Evolutionary conservation across 768 basidiomycete species (phyloP).

Genomic region (Auricularia heimuer): DNA sequence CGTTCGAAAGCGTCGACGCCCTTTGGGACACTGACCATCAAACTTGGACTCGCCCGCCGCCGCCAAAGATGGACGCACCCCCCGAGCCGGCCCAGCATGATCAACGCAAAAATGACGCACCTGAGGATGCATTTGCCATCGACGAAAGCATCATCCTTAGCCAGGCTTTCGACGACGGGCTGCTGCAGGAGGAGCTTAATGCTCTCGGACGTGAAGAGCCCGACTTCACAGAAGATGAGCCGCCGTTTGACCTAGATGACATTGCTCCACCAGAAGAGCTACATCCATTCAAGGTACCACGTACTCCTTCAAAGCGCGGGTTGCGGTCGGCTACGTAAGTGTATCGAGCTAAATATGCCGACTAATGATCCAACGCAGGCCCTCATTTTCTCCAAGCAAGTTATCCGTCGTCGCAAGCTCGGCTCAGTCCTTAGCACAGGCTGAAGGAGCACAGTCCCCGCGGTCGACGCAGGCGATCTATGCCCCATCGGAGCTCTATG

Average conservation of each 20-base stretch:
- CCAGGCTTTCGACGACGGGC: slow-evolving; percentile 20
- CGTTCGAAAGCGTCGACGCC: slow-evolving; percentile 83
- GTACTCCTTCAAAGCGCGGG: no score
- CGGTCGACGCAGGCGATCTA: background rate
- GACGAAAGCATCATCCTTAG: slow-evolving; percentile 43
- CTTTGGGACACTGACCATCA: slow-evolving; percentile 65
- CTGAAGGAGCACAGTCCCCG: background rate
- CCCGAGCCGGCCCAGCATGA: slow-evolving; percentile 7
- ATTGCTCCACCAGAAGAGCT: no score
- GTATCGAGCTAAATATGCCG: no score
- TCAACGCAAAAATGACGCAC: background rate
- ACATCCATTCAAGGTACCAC: no score
- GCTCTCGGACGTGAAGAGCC: background rate
- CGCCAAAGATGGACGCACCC: slow-evolving; percentile 12
- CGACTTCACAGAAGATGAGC: background rate
- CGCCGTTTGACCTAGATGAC: background rate
- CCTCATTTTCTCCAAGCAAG: background rate
- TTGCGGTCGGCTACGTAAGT: no score
- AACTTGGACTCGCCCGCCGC: slow-evolving; percentile 10
- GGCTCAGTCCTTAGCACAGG: background rate
- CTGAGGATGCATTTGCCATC: slow-evolving; percentile 28
- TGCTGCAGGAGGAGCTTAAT: background rate
- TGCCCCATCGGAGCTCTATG: background rate
- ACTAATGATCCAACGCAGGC: no score
- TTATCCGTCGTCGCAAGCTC: background rate